Conservation (phyloP, 352 stramenopile genomes). For the Globisporangium splendens region DNA sequence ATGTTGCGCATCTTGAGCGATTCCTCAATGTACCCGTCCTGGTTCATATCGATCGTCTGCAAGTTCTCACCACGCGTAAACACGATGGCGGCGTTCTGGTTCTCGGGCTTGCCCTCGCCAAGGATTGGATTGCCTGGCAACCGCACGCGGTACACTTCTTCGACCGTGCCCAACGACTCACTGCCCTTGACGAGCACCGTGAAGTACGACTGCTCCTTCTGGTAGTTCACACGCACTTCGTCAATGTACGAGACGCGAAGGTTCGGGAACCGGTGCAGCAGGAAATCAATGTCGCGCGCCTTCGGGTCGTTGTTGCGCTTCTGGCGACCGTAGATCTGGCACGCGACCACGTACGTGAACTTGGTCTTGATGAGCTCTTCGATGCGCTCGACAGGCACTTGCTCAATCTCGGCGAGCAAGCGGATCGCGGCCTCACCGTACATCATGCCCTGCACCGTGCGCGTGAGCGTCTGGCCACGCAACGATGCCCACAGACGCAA, state of each 20-base stretch:
- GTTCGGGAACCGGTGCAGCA: slow-evolving; percentile 97
- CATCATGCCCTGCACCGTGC: slow-evolving; percentile 99
- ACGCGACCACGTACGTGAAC: slow-evolving; percentile 98
- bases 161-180: slow-evolving; percentile 52
- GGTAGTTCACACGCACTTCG: slow-evolving; percentile 94
- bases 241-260: slow-evolving; percentile 98
- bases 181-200: slow-evolving; percentile 96
- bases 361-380: slow-evolving; percentile 98
- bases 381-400: slow-evolving; percentile 83
- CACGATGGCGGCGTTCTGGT: slow-evolving; percentile 98
- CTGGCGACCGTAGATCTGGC: slow-evolving; percentile 98
- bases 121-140: slow-evolving; percentile 97
- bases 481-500: slow-evolving; percentile 97
- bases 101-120: slow-evolving; percentile 99
- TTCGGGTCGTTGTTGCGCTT: slow-evolving; percentile 98
- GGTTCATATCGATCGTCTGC: slow-evolving; percentile 99
- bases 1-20: slow-evolving; percentile 98
- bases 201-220: slow-evolving; percentile 95
- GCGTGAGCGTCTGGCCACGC: slow-evolving; percentile 95
- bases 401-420: slow-evolving; percentile 96
- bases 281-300: slow-evolving; percentile 97
- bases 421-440: slow-evolving; percentile 98
- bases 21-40: slow-evolving; percentile 99
- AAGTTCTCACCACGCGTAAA: slow-evolving; percentile 97
- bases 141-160: slow-evolving; percentile 97